A percentile compares a stretch with the other conserved stretches of the same genome.
Evolutionary conservation across 164 flowering plant species (phyloP).

Genomic region (Malania oleifera): DNA sequence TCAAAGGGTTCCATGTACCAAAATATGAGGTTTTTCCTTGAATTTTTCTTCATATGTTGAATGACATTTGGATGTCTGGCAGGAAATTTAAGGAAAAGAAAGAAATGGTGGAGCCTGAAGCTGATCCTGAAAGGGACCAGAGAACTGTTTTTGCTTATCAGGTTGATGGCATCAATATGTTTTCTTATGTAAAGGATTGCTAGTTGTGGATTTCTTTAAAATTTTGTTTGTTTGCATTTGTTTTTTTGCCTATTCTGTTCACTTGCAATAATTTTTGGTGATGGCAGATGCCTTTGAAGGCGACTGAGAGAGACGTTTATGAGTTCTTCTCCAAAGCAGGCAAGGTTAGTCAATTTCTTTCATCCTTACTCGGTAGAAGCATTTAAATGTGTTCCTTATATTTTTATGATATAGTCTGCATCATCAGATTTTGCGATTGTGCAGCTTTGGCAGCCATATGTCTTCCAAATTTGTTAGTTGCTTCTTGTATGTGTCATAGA

Average conservation of each 20-base stretch:
- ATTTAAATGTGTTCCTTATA: not conserved
- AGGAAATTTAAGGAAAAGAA: constrained; percentile 77
- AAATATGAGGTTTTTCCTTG: no score
- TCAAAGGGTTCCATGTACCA: no score
- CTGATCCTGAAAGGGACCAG: constrained; percentile 98
- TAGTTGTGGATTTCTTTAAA: not conserved
- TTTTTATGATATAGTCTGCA: not conserved
- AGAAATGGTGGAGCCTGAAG: constrained; percentile 82
- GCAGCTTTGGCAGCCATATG: no score
- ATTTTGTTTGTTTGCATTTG: not conserved
- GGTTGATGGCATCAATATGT: constrained; percentile 31
- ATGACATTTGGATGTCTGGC: constrained; percentile 9
- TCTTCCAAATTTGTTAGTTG: constrained; percentile 9
- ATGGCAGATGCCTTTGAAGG: constrained; percentile 89
- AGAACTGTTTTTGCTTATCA: constrained; percentile 99
- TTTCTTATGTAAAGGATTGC: not conserved
- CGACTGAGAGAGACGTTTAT: constrained; percentile 83
- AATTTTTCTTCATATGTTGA: not conserved
- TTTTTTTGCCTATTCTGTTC: not conserved
- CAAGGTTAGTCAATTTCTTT: constrained; percentile 55
- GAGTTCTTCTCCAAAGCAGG: constrained; percentile 95
- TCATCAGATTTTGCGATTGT: no score
- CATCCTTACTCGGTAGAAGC: not conserved
- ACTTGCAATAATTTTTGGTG: constrained; percentile 7
- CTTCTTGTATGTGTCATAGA: not conserved